Evolutionary conservation across 371 early-diverging fungal genomes (phyloP).

Genomic region (Mucor irregularis): DNA sequence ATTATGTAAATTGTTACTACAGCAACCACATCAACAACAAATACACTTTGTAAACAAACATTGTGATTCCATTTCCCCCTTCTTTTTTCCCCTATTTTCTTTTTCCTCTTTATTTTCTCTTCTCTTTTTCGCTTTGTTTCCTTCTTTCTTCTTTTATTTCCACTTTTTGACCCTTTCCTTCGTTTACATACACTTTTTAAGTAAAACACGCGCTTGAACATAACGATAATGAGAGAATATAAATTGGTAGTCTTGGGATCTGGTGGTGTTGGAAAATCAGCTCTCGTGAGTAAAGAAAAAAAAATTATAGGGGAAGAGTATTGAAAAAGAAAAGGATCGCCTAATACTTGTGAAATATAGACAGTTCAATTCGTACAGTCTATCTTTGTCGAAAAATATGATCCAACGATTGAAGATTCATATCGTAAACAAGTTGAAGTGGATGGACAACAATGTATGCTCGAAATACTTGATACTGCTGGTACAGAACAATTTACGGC

Average conservation of each 20-base stretch:
- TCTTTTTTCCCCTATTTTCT: no score
- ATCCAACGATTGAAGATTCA: conserved; percentile 91
- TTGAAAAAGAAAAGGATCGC: background rate
- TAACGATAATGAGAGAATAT: conserved; percentile 67
- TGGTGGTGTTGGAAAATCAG: conserved; percentile 92
- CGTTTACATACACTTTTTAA: conserved; percentile 10
- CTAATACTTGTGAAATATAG: conserved; percentile 37
- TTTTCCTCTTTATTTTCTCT: background rate
- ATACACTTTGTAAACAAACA: no score
- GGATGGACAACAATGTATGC: conserved; percentile 84
- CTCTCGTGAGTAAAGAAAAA: conserved; percentile 61
- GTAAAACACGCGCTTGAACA: background rate
- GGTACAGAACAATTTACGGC: conserved; percentile 90
- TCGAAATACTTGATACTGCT: conserved; percentile 90
- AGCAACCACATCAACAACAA: no score
- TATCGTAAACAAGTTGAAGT: conserved; percentile 89
- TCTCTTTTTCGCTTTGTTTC: background rate
- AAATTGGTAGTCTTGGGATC: conserved; percentile 89
- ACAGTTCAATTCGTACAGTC: conserved; percentile 92
- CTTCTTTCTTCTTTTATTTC: background rate
- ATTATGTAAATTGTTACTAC: no score
- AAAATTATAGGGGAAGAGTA: no score
- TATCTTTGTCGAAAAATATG: conserved; percentile 89
- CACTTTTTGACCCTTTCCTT: conserved; percentile 5
- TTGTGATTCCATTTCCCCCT: no score